A percentile compares a stretch with the other conserved stretches of the same genome.
Conservation (phyloP, 768 basidiomycete species). For the Tulasnella sp. region DNA sequence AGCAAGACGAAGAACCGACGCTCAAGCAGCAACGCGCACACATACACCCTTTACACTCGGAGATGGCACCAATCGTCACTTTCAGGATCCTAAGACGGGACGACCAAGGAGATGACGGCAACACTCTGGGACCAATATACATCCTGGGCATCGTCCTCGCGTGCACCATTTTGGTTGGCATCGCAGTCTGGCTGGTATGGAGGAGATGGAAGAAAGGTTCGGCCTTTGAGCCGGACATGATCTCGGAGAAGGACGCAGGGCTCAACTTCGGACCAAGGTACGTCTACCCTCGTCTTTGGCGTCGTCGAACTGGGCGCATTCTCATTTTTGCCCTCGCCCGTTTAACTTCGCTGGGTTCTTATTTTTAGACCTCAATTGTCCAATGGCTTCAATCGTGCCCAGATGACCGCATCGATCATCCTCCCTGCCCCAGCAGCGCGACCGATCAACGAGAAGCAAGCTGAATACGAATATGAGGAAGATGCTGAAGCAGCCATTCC, state of each 20-base stretch:
- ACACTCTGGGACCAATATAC: not conserved
- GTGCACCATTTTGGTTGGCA: not conserved
- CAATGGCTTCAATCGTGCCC: not conserved
- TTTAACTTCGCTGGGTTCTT: too few species aligned
- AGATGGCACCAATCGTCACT: not conserved
- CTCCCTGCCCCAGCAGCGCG: not conserved
- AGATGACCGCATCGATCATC: not conserved
- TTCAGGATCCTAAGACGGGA: not conserved
- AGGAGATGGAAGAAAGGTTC: not conserved
- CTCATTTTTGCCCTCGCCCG: not conserved
- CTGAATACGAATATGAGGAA: not conserved
- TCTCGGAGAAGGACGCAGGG: not conserved
- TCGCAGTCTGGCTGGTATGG: not conserved
- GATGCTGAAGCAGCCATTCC: not conserved
- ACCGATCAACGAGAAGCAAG: not conserved
- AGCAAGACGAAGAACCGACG: not conserved
- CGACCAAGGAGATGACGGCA: not conserved
- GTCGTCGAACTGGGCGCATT: not conserved
- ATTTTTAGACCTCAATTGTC: not conserved
- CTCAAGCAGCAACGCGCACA: not conserved
- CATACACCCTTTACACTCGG: not conserved
- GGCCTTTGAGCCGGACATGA: not conserved
- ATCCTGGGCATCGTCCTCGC: constrained; percentile 1
- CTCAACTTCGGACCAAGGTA: not conserved
- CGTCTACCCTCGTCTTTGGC: not conserved